phyloP scores from a whole-genome alignment of 139 green algal species.

The Tetraselmis striata region DNA sequence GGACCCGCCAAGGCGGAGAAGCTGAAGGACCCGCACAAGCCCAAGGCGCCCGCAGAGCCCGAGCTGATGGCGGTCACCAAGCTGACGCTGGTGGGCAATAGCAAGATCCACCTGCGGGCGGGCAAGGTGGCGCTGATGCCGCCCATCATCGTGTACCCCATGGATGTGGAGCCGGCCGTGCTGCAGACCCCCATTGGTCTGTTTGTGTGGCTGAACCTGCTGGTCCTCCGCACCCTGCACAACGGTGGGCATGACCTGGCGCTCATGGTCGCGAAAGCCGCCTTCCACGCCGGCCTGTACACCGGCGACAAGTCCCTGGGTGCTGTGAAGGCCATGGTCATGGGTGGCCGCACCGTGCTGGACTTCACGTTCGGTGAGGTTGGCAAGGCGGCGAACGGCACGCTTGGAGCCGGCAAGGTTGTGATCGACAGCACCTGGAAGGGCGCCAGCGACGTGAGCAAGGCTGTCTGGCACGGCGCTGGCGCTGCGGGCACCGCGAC shows the following conservation, averaged over 20 bases:
- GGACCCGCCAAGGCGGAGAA: background rate
- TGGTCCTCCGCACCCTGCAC: background rate
- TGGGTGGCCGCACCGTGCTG: background rate
- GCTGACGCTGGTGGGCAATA: background rate
- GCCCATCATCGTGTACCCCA: background rate
- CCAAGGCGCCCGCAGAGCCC: background rate
- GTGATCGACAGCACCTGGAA: background rate
- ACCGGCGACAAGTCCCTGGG: background rate
- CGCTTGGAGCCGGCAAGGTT: background rate
- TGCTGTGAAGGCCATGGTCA: background rate
- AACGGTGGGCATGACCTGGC: background rate
- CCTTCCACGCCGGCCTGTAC: background rate
- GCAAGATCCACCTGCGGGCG: background rate
- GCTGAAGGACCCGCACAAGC: background rate
- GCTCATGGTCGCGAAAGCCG: background rate
- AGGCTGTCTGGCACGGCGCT: background rate
- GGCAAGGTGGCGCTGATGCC: background rate
- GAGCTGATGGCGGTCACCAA: background rate
- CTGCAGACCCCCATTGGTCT: background rate
- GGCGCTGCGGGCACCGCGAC: background rate
- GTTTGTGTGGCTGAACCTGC: background rate
- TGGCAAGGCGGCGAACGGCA: background rate
- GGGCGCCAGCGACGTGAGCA: background rate
- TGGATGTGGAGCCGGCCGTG: background rate
- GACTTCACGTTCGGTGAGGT: background rate